Conservation (phyloP, 2,329 filamentous ascomycete species). For the Daldinia sp. region DNA sequence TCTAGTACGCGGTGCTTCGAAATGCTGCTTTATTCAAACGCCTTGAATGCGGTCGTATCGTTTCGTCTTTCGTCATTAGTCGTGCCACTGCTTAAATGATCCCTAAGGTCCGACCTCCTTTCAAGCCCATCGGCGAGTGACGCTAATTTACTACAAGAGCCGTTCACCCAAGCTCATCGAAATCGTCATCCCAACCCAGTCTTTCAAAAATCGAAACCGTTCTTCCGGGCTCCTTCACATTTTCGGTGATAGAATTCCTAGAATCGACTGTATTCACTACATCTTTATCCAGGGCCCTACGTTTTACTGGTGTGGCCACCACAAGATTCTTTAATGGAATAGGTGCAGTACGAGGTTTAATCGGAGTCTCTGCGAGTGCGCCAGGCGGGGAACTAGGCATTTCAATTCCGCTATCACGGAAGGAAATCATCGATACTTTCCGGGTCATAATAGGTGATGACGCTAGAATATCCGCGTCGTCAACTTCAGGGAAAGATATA, state of each 20-base stretch:
- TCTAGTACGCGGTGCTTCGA: not conserved
- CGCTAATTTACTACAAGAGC: not conserved
- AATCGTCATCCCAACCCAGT: conserved; percentile 67
- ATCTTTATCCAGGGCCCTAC: conserved; percentile 24
- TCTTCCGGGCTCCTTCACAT: conserved; percentile 37
- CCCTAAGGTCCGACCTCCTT: not conserved
- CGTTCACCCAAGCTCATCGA: conserved; percentile 49
- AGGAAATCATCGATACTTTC: conserved; percentile 36
- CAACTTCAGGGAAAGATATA: conserved; percentile 35
- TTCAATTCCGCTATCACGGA: conserved; percentile 45
- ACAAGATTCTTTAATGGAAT: conserved; percentile 37
- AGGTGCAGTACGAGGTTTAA: conserved; percentile 43
- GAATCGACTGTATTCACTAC: not conserved
- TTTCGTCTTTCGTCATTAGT: conserved; percentile 35
- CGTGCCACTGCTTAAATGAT: conserved; percentile 13
- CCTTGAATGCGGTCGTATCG: conserved; percentile 38
- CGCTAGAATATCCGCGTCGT: conserved; percentile 43
- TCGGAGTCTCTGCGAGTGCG: conserved; percentile 49
- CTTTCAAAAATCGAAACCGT: conserved; percentile 60
- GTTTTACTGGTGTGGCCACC: conserved; percentile 41
- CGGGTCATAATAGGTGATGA: conserved; percentile 45
- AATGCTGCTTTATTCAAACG: conserved; percentile 28
- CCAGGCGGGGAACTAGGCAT: conserved; percentile 44
- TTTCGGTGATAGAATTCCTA: not conserved
- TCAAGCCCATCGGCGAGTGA: not conserved